A percentile compares a stretch with the other conserved stretches of the same genome.
Conservation (phyloP, 73 alveolate genomes). For the Symbiodinium pilosum region DNA sequence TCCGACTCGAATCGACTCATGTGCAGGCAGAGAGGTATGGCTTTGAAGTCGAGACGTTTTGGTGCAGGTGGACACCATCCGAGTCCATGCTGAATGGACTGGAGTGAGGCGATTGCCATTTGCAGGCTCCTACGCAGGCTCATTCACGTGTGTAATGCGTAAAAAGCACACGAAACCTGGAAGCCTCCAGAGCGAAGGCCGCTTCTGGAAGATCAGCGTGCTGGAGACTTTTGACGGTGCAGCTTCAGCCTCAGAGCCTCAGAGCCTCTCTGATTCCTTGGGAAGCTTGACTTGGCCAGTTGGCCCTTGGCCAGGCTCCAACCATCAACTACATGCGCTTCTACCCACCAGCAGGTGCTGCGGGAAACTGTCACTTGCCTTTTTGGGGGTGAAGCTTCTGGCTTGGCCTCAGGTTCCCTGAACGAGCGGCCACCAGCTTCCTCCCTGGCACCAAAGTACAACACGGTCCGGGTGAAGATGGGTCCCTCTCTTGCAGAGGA, state of each 20-base stretch:
- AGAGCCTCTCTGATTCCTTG: background rate
- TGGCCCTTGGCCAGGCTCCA: background rate
- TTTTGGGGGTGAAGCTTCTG: background rate
- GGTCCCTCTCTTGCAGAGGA: too few relatives aligned
- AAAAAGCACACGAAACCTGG: too few relatives aligned
- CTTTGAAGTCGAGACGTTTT: too few relatives aligned
- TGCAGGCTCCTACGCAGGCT: conserved; percentile 6
- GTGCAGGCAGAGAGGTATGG: too few relatives aligned
- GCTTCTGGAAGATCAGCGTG: conserved; percentile 11
- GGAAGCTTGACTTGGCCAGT: too few relatives aligned
- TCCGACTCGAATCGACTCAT: too few relatives aligned
- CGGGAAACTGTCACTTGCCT: background rate
- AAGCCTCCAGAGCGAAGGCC: too few relatives aligned
- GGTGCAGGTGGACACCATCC: conserved; percentile 10
- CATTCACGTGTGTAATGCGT: too few relatives aligned
- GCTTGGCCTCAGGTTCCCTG: background rate
- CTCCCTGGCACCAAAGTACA: background rate
- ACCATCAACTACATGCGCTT: conserved; percentile 11
- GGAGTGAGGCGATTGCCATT: conserved; percentile 25
- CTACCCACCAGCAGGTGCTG: conserved; percentile 23
- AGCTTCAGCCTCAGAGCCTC: background rate
- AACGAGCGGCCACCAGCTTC: background rate
- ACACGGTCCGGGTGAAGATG: conserved; percentile 17
- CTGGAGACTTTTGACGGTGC: conserved; percentile 3
- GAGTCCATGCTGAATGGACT: background rate